phyloP scores from a whole-genome alignment of 805 yeast genomes.

The Jamesozyma spencerorum region DNA sequence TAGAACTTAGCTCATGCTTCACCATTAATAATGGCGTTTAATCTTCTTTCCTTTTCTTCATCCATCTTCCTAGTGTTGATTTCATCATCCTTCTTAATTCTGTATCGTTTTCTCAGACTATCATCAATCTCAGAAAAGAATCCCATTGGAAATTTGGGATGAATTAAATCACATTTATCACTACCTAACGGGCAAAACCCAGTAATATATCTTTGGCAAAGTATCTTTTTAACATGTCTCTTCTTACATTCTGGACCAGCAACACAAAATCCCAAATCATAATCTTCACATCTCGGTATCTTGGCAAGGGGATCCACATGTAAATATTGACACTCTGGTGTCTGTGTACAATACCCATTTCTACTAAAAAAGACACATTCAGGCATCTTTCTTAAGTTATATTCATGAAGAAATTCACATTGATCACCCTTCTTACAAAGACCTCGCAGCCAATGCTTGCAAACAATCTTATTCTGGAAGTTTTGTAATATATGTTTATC shows the following conservation, averaged over 20 bases:
- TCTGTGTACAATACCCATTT: conserved; percentile 77
- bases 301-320: conserved; percentile 86
- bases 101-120: conserved; percentile 19
- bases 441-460: conserved; percentile 97
- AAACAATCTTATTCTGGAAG: conserved; percentile 71
- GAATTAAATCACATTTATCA: conserved; percentile 51
- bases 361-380: conserved; percentile 85
- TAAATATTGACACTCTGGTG: conserved; percentile 86
- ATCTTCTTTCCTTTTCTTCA: conserved; percentile 28
- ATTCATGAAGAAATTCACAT: conserved; percentile 94
- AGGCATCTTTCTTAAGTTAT: conserved; percentile 89
- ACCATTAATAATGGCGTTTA: conserved; percentile 30
- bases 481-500: conserved; percentile 70
- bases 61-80: conserved; percentile 29
- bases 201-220: conserved; percentile 72
- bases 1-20: conserved; percentile 8
- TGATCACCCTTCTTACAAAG: conserved; percentile 93
- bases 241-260: conserved; percentile 80
- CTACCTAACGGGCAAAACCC: conserved; percentile 93
- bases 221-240: conserved; percentile 62
- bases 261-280: conserved; percentile 82
- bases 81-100: conserved; percentile 27
- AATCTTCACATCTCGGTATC: conserved; percentile 80
- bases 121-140: conserved; percentile 30
- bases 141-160: conserved; percentile 52